Evolutionary conservation across 2,329 filamentous ascomycete genomes (phyloP).

Genomic region (Colletotrichum neosansevieriae): DNA sequence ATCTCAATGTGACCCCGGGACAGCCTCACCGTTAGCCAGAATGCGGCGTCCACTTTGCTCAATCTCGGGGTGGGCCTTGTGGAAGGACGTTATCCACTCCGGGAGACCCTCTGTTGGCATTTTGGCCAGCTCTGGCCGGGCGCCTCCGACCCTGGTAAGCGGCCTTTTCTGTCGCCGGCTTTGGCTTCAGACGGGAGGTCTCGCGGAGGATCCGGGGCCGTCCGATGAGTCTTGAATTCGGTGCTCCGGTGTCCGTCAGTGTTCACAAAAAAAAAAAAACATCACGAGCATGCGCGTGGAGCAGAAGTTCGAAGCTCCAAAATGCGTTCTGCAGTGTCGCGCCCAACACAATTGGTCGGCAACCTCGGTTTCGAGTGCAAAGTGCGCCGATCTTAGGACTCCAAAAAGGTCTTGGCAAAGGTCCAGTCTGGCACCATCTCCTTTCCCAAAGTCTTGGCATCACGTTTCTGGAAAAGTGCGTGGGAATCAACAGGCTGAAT

Average conservation of each 20-base stretch:
- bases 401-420: slow-evolving; percentile 16
- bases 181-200: slow-evolving; percentile 11
- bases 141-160: slow-evolving; percentile 2
- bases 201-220: slow-evolving; percentile 9
- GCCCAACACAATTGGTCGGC: neutral
- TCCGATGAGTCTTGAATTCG: slow-evolving; percentile 27
- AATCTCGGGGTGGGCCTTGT: slow-evolving; percentile 32
- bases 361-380: neutral
- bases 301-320: neutral
- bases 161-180: neutral
- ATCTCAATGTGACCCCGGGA: slow-evolving; percentile 1
- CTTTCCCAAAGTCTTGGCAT: slow-evolving; percentile 31
- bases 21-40: neutral
- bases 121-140: slow-evolving; percentile 27
- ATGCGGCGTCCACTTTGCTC: slow-evolving; percentile 12
- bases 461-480: slow-evolving; percentile 20
- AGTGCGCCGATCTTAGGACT: slow-evolving; percentile 16
- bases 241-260: neutral
- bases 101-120: neutral
- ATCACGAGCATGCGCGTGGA: neutral
- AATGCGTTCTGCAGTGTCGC: neutral
- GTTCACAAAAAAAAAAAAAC: neutral
- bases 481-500: neutral
- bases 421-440: slow-evolving; percentile 26
- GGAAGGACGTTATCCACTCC: slow-evolving; percentile 22